Conservation (phyloP, 495 filamentous ascomycete genomes). For the Penicillium simplicissimum region DNA sequence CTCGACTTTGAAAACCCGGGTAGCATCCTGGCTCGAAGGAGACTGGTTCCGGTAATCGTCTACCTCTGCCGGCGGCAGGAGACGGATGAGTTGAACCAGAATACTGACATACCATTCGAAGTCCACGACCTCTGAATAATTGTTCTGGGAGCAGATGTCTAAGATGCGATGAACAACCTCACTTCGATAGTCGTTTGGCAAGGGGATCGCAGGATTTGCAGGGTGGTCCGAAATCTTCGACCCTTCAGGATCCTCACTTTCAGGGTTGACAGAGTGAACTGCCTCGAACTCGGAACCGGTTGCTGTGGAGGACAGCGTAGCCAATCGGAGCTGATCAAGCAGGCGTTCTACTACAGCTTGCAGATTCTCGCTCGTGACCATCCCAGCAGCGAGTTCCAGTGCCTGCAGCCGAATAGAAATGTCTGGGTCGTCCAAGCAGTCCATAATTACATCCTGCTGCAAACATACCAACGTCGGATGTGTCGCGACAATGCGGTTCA, state of each 20-base stretch:
- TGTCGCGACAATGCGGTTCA: slow-evolving; percentile 87
- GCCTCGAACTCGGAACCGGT: slow-evolving; percentile 8
- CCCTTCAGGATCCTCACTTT: slow-evolving; percentile 1
- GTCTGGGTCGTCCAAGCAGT: slow-evolving; percentile 92
- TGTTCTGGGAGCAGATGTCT: slow-evolving; percentile 87
- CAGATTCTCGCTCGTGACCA: slow-evolving; percentile 85
- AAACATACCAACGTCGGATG: slow-evolving; percentile 83
- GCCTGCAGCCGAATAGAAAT: slow-evolving; percentile 95
- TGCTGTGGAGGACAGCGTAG: slow-evolving; percentile 41
- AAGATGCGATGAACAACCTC: slow-evolving; percentile 79
- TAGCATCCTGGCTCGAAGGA: slow-evolving; percentile 19
- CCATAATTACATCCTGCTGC: slow-evolving; percentile 93
- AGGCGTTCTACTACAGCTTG: slow-evolving; percentile 81
- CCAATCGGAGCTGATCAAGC: slow-evolving; percentile 71
- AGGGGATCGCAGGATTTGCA: slow-evolving; percentile 30
- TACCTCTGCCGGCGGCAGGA: slow-evolving; percentile 49
- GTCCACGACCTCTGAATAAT: slow-evolving; percentile 79
- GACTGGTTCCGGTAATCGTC: slow-evolving; percentile 26
- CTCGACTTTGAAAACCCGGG: slow-evolving; percentile 18
- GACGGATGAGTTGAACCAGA: slow-evolving; percentile 74
- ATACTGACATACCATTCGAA: slow-evolving; percentile 97
- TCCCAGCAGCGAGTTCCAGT: slow-evolving; percentile 84
- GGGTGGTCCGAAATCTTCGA: slow-evolving; percentile 1
- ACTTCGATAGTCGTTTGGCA: slow-evolving; percentile 80
- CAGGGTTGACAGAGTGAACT: neutral